These are phyloP conservation scores for Elsinoe arachidis DNA, from an alignment of 2,329 filamentous ascomycete species.

Conservation along the genomic window DNA sequence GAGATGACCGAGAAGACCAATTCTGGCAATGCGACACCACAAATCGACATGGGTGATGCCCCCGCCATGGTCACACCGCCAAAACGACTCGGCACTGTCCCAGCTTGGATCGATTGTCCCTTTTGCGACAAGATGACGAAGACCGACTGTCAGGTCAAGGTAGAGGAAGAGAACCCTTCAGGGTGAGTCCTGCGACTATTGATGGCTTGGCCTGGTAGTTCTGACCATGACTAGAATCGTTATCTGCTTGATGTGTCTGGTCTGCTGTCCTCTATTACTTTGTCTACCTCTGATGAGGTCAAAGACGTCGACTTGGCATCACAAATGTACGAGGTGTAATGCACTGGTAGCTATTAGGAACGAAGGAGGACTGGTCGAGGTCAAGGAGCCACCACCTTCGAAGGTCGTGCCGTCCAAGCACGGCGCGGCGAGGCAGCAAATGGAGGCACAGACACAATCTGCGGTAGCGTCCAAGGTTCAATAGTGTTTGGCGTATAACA, in stretches of 20 bases:
- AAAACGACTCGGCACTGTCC: neutral
- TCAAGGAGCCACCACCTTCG: neutral
- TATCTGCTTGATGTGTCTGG: neutral
- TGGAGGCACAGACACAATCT: neutral
- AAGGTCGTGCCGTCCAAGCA: neutral
- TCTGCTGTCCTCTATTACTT: neutral
- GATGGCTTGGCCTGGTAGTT: neutral
- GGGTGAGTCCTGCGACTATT: neutral
- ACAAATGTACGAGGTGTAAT: neutral
- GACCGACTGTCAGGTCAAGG: neutral
- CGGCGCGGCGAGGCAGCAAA: neutral
- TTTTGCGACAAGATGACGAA: neutral
- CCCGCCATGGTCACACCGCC: neutral
- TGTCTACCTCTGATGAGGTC: conserved; percentile 1
- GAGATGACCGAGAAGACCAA: neutral
- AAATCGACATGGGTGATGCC: neutral
- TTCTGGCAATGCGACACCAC: neutral
- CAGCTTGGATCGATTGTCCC: neutral
- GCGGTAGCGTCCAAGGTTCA: neutral
- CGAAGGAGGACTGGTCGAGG: neutral
- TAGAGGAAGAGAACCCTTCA: neutral
- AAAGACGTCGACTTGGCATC: neutral
- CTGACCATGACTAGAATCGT: neutral
- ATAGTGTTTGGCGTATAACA: too few relatives aligned
- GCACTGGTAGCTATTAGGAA: neutral